Evolutionary conservation across 2,329 filamentous ascomycete genomes (phyloP).

Genomic region (Leptographium radiaticola): DNA sequence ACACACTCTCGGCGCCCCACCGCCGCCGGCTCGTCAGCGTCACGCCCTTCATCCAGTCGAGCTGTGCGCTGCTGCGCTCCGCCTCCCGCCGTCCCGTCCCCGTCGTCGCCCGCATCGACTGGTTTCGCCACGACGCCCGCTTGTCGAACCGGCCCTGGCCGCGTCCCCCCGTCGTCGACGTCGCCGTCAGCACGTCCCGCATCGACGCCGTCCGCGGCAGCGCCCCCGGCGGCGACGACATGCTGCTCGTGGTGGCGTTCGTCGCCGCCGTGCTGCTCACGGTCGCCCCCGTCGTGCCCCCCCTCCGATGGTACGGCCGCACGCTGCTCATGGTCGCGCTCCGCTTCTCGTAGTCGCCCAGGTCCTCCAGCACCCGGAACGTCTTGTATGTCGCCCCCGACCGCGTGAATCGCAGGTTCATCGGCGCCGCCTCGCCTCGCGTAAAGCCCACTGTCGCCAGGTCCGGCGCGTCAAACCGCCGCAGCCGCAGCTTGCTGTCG

Average conservation of each 20-base stretch:
- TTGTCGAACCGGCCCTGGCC: conserved; percentile 21
- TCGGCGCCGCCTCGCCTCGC: conserved; percentile 52
- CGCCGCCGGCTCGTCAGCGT: conserved; percentile 37
- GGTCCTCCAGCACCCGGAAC: conserved; percentile 60
- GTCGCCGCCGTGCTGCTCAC: neutral
- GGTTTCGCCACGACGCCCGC: conserved; percentile 36
- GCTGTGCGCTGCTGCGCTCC: conserved; percentile 41
- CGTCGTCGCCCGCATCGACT: conserved; percentile 45
- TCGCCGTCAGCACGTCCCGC: conserved; percentile 14
- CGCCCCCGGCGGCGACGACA: neutral
- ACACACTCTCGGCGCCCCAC: neutral
- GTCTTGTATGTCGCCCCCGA: conserved; percentile 76
- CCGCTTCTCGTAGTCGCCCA: conserved; percentile 42
- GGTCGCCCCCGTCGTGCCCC: neutral
- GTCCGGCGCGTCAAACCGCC: conserved; percentile 53
- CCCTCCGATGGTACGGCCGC: conserved; percentile 29
- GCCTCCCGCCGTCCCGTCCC: conserved; percentile 20
- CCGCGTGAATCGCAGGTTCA: conserved; percentile 61
- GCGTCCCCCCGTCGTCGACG: conserved; percentile 25
- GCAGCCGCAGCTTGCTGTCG: conserved; percentile 69
- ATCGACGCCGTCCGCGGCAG: conserved; percentile 4
- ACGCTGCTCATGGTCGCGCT: conserved; percentile 49
- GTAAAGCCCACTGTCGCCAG: conserved; percentile 59
- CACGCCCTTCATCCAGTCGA: conserved; percentile 58
- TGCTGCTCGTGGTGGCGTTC: too few relatives aligned